Base-by-base conservation (phyloP, 208 protist genomes). In the Acanthamoeba polyphaga region DNA sequence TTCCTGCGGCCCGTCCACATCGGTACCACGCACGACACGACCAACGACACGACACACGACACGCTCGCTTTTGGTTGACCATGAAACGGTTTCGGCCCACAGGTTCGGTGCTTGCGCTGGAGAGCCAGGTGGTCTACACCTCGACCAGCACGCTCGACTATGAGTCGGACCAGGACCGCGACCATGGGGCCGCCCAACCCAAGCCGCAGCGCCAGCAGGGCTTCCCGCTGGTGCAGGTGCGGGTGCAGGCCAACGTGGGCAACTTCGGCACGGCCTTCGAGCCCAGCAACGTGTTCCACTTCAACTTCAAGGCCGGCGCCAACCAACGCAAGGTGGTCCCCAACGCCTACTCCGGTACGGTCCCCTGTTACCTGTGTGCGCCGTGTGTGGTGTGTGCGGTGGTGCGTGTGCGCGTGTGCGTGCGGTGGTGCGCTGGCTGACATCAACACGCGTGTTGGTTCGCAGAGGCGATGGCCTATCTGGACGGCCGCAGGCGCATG, bases 391-490 rank as follows among this genome's bases (percentile, higher is more conserved):
- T 17, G 22, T 32, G 8, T 78, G n/a, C 8, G 27, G 1, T 60
- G 62, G 7, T 5, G 24, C 24, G 24, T 22, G 24, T 19, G 34
- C 64, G 32, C 24, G 22, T 93, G 27, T 1, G 76, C 38, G 43
- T 43, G n/a, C n/a, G n/a, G n/a, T n/a, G n/a, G n/a, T n/a, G n/a
- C n/a, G n/a, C n/a, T 1, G 1, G 38, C 38, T 38, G 38, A 38
- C 38, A 38, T 38, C 62, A 68, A 68, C 15, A 53, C 53, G 1
- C 34, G 15, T 74, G 24, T 55, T 46, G 0, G 13, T 92, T 68
- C 32, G 4, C 90, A 94, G 90, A 94, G 90, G 90, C 70, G 51
- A 94, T 94, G 72, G 90, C 46, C 6, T 94, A 94, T 32, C 72
- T 94, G 72, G 53, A 94, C 49, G 90, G 90, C 8, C 66, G 90